Conservation (phyloP, 441 rosid species). For the Erodium texanum region DNA sequence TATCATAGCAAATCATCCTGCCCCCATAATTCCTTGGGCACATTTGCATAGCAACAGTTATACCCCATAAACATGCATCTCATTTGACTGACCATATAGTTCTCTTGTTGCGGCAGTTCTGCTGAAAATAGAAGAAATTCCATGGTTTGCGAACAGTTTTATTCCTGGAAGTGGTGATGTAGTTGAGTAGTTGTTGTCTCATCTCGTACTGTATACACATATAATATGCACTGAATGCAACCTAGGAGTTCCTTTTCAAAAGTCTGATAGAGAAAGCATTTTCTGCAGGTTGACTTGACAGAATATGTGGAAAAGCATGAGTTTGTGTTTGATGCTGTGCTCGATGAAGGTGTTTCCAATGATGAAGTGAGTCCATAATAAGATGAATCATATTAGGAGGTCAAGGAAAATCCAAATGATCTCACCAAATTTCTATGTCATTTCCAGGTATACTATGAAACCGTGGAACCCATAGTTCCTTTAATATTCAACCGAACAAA, state of each 20-base stretch:
- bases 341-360: constrained; percentile 90
- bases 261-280: neutral
- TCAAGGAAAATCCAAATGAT: constrained; percentile 9
- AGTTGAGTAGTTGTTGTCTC: too few relatives aligned
- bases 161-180: too few relatives aligned
- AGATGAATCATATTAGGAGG: constrained; percentile 1
- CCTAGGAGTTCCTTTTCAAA: neutral
- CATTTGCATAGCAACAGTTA: too few relatives aligned
- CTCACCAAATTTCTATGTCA: constrained; percentile 13
- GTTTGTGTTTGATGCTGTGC: constrained; percentile 92
- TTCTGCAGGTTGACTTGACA: constrained; percentile 83
- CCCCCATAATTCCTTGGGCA: too few relatives aligned
- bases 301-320: constrained; percentile 93
- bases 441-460: constrained; percentile 69
- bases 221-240: neutral
- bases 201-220: neutral
- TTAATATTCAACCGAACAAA: constrained; percentile 84
- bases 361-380: constrained; percentile 54
- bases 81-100: too few relatives aligned
- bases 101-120: neutral
- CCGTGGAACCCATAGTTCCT: constrained; percentile 96
- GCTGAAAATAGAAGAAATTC: neutral
- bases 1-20: too few relatives aligned
- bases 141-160: neutral
- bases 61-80: too few relatives aligned